phyloP scores from a whole-genome alignment of 2,329 filamentous ascomycete species.

The Sporothrix dimorphospora region DNA sequence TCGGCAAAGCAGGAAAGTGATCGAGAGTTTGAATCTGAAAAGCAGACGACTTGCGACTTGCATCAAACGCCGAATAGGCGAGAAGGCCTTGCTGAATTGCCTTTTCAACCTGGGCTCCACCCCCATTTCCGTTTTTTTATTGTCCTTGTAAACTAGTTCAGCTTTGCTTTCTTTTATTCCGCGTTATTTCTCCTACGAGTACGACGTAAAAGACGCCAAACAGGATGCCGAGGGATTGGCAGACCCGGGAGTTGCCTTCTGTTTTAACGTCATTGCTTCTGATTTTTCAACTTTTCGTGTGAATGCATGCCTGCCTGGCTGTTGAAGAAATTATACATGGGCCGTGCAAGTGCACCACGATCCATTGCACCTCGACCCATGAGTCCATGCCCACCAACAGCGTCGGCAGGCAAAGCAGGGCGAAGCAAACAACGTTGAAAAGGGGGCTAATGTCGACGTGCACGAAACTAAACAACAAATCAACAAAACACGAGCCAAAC shows the following conservation, averaged over 20 bases:
- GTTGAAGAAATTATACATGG: background rate
- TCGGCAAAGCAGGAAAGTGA: background rate
- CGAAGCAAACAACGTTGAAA: background rate
- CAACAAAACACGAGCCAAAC: background rate
- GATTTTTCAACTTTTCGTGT: background rate
- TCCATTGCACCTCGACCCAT: background rate
- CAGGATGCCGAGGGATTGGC: background rate
- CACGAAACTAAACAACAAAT: background rate
- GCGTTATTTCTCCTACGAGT: background rate
- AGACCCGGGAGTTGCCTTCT: background rate
- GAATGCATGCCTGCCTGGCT: background rate
- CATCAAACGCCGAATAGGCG: slow-evolving; percentile 11
- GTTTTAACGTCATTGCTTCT: background rate
- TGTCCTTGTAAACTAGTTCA: background rate
- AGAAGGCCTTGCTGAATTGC: background rate
- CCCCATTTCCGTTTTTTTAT: background rate
- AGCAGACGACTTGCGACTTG: background rate
- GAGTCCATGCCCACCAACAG: background rate
- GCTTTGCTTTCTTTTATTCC: background rate
- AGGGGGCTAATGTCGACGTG: background rate
- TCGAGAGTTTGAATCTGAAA: background rate
- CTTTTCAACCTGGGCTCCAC: slow-evolving; percentile 5
- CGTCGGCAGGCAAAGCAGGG: slow-evolving; percentile 1
- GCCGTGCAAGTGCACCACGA: background rate
- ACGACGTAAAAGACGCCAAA: background rate